Conservation (phyloP, 306 rosid species). For the Trifolium fragiferum region DNA sequence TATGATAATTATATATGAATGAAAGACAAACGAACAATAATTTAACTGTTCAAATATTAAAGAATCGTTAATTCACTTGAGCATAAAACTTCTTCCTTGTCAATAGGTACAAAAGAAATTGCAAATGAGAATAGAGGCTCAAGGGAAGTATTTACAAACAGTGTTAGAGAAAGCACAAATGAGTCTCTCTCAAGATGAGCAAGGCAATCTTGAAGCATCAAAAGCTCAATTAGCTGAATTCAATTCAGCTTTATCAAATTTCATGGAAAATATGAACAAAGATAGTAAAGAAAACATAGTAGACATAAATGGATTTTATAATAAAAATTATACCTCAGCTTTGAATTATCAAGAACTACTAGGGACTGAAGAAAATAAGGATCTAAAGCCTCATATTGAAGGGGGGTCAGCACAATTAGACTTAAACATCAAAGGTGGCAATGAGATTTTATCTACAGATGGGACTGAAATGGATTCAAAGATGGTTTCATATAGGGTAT, state of each 20-base stretch:
- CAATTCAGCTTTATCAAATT: slow-evolving; percentile 68
- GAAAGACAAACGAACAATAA: no score
- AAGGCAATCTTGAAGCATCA: slow-evolving; percentile 57
- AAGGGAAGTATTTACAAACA: slow-evolving; percentile 83
- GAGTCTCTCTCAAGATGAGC: slow-evolving; percentile 63
- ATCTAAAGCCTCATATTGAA: slow-evolving; percentile 58
- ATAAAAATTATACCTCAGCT: slow-evolving; percentile 43
- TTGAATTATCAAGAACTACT: slow-evolving; percentile 41
- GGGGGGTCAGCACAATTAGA: slow-evolving; percentile 63
- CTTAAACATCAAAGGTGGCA: slow-evolving; percentile 70
- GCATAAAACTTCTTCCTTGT: background rate
- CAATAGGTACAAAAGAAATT: slow-evolving; percentile 76
- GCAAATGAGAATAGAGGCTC: slow-evolving; percentile 78
- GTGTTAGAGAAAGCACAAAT: slow-evolving; percentile 84
- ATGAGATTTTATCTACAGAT: slow-evolving; percentile 60
- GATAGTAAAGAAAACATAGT: slow-evolving; percentile 55
- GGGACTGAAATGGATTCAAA: slow-evolving; percentile 66
- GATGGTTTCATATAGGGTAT: slow-evolving; percentile 58
- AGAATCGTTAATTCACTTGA: background rate
- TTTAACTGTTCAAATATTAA: background rate
- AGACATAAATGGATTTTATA: slow-evolving; percentile 48
- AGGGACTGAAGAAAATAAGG: slow-evolving; percentile 50
- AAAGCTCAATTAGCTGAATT: slow-evolving; percentile 67
- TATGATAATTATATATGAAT: no score
- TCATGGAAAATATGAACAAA: slow-evolving; percentile 71